Evolutionary conservation across 306 rosid genomes (phyloP).

Genomic region (Cucumis sativus): Cucumber_9930_V3 NC_026656.2:22959501-22960000

Average conservation of each 20-base stretch:
- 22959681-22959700: background rate
- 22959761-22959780: background rate
- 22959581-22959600: background rate
- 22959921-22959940: background rate
- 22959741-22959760: background rate
- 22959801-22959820: background rate
- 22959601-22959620: background rate
- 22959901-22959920: background rate
- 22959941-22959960: no score
- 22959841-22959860: background rate
- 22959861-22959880: background rate
- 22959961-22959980: no score
- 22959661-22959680: background rate
- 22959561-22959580: background rate
- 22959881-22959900: background rate
- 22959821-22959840: background rate
- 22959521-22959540: constrained; percentile 1
- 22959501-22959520: background rate
- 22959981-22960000: no score
- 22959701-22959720: background rate
- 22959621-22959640: background rate
- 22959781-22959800: background rate
- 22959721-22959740: background rate
- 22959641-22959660: background rate
- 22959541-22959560: background rate